Evolutionary conservation across 352 stramenopile species (phyloP), one percentile per base, ranked within the genome.

Genomic region (Phytopythium delawarense): DNA sequence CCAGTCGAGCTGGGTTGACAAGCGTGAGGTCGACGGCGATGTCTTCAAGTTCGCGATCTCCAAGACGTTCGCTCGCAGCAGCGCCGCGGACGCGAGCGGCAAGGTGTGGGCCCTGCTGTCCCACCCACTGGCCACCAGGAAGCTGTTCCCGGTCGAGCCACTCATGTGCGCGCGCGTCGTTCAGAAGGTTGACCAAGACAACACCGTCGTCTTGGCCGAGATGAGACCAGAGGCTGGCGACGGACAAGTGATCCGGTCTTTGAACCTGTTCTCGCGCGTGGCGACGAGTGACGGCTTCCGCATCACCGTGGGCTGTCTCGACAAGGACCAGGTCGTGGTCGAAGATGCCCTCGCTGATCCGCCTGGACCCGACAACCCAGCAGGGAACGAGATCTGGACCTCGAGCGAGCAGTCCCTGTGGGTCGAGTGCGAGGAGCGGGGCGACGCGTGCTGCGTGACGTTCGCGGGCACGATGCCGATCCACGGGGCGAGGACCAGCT

Each of bases 101-200:
- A 37, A 57, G 35, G 72, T 67, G 13, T 76, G 69, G 69, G 53
- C 61, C 18, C 21, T 76, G 25, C 66, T 76, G 40, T 30, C 65
- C 44, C 58, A 74, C 32, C 70, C 70, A n/a, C 62, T 64, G 32
- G 39, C 60, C 6, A 71, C 50, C 28, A 48, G 64, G 55, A 69
- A 69, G 44, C 35, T 76, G 28, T 74, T 67, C 39, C 50, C 70
- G 1, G 45, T 60, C 4, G 56, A 64, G 7, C 61, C 67, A 53
- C 59, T 60, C 56, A 60, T 67, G 20, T 44, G 58, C 11, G 65
- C 61, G 21, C 70, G 70, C 1, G 63, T 76, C 4, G 66, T 76
- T n/a, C 70, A 76, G 42, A 65, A 59, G 23, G 55, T 76, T 20
- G 63, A 76, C 23, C 66, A 68, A 15, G 52, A 71, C 57, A 74